A percentile compares a stretch with the other conserved stretches of the same genome.
These are phyloP conservation scores for Mycena pura DNA, from an alignment of 768 basidiomycete species.

Conservation along the genomic window DNA sequence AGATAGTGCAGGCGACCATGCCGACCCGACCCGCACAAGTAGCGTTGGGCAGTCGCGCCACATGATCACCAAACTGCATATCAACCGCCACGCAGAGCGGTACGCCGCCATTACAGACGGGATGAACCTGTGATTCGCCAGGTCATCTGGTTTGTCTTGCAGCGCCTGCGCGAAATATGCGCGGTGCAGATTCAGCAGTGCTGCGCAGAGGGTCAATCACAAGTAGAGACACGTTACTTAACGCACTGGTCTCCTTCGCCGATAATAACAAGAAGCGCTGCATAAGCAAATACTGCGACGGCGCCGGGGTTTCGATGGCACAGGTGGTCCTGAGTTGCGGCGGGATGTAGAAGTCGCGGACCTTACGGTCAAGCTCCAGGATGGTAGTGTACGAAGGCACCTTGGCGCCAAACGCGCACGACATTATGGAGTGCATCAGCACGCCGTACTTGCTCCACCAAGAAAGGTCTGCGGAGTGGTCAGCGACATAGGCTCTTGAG, in stretches of 20 bases:
- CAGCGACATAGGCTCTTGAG: neutral
- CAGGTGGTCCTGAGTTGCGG: conserved; percentile 48
- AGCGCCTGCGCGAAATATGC: conserved; percentile 73
- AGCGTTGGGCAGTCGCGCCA: conserved; percentile 49
- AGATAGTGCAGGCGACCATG: conserved; percentile 74
- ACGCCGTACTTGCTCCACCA: conserved; percentile 65
- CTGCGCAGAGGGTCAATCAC: conserved; percentile 37
- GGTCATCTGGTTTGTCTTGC: conserved; percentile 61
- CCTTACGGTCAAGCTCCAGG: conserved; percentile 62
- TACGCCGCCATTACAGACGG: conserved; percentile 77
- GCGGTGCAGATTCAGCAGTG: conserved; percentile 69
- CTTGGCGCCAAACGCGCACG: conserved; percentile 58
- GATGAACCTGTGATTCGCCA: conserved; percentile 65
- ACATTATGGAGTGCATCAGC: conserved; percentile 58
- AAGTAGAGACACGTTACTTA: neutral
- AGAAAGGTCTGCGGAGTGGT: conserved; percentile 50
- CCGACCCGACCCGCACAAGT: conserved; percentile 51
- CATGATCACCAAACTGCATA: conserved; percentile 53
- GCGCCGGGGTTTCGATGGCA: conserved; percentile 25
- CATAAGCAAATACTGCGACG: conserved; percentile 38
- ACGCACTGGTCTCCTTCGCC: conserved; percentile 57
- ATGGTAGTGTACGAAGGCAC: conserved; percentile 58
- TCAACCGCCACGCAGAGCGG: conserved; percentile 73
- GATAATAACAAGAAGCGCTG: conserved; percentile 52
- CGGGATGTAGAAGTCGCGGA: conserved; percentile 67